A percentile compares a stretch with the other conserved stretches of the same genome.
Evolutionary conservation across 2,329 filamentous ascomycete genomes (phyloP).

Genomic region (Penicillium digitatum): DNA sequence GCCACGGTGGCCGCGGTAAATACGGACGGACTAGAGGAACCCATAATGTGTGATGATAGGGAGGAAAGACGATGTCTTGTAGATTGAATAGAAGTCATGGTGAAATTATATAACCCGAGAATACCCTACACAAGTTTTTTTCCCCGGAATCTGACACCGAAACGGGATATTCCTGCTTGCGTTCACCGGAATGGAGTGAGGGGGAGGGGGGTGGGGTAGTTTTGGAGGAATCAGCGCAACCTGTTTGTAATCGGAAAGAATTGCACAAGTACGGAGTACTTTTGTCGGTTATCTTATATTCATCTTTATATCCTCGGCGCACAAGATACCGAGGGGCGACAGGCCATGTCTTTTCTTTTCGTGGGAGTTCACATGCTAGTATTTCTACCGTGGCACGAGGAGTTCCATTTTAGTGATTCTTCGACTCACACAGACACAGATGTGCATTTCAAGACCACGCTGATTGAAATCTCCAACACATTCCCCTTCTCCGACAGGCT

Average conservation of each 20-base stretch:
- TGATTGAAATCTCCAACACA: neutral
- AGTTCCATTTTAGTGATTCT: too few species aligned
- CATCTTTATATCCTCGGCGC: neutral
- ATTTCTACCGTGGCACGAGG: neutral
- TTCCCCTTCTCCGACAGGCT: conserved; percentile 14
- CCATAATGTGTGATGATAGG: conserved; percentile 58
- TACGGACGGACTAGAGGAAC: conserved; percentile 57
- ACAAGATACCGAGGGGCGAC: neutral
- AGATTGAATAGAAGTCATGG: conserved; percentile 22
- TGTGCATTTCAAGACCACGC: too few species aligned
- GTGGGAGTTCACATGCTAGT: neutral
- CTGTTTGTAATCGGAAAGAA: neutral
- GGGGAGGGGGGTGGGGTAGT: conserved; percentile 6
- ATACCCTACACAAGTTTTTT: conserved; percentile 4
- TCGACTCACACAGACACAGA: too few species aligned
- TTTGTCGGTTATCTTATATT: neutral
- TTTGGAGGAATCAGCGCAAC: neutral
- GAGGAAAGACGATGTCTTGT: conserved; percentile 33
- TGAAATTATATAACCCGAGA: conserved; percentile 11
- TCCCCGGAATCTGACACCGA: conserved; percentile 27
- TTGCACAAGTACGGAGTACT: too few species aligned
- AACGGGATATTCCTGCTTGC: conserved; percentile 31
- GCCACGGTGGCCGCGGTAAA: conserved; percentile 76
- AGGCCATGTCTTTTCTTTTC: neutral
- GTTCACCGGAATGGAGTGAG: conserved; percentile 34